phyloP scores from a whole-genome alignment of 495 filamentous ascomycete species.

The Aeminium ludgeri region DNA sequence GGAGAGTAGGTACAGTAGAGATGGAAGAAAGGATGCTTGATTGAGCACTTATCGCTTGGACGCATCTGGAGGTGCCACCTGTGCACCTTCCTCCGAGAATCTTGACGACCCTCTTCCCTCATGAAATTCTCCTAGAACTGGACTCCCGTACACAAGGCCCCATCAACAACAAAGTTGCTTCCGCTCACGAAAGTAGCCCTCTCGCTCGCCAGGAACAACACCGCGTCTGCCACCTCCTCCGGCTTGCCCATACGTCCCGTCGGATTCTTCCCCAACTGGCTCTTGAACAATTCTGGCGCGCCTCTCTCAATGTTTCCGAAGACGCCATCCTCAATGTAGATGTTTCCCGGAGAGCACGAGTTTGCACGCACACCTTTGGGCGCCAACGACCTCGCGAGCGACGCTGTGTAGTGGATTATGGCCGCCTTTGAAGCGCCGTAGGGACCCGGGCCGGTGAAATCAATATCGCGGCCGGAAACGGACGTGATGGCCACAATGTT shows the following conservation, averaged over 20 bases:
- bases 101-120: too few relatives aligned
- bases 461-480: constrained; percentile 10
- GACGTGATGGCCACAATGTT: constrained; percentile 13
- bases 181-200: constrained; percentile 9
- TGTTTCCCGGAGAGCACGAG: constrained; percentile 10
- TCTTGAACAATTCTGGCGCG: constrained; percentile 10
- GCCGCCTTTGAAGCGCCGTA: constrained; percentile 14
- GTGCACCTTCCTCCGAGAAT: too few relatives aligned
- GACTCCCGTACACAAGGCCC: constrained; percentile 10
- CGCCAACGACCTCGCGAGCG: constrained; percentile 8
- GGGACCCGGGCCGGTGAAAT: constrained; percentile 14
- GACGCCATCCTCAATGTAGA: constrained; percentile 13
- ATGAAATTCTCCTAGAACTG: constrained; percentile 8
- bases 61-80: too few relatives aligned
- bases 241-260: constrained; percentile 15
- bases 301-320: constrained; percentile 6
- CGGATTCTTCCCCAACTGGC: constrained; percentile 12
- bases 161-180: constrained; percentile 9
- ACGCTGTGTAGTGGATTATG: constrained; percentile 11
- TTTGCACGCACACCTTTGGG: constrained; percentile 15
- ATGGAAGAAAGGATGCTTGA: too few relatives aligned
- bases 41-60: too few relatives aligned
- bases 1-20: too few relatives aligned
- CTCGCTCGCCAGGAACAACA: constrained; percentile 12
- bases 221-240: constrained; percentile 15